Percentiles rank a stretch among this genome's conserved stretches.
These are phyloP conservation scores for Geotrichum carabidarum DNA, from an alignment of 1,139 yeast species.

Conservation along the genomic window DNA sequence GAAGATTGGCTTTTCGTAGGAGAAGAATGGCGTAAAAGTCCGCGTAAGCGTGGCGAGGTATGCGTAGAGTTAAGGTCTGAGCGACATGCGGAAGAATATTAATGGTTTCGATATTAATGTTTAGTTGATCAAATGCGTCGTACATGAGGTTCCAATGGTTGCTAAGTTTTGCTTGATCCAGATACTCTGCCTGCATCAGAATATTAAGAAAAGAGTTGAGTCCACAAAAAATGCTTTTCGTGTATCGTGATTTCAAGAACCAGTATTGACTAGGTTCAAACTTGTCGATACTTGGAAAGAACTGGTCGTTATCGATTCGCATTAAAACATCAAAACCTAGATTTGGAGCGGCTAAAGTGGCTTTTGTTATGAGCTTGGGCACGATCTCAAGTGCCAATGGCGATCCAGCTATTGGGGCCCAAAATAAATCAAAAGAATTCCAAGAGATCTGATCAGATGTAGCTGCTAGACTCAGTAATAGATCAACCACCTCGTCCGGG, in stretches of 20 bases:
- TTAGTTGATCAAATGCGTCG: slow-evolving; percentile 19
- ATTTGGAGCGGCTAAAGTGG: slow-evolving; percentile 15
- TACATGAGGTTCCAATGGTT: slow-evolving; percentile 22
- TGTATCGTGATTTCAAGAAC: slow-evolving; percentile 12
- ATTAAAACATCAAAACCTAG: slow-evolving; percentile 23
- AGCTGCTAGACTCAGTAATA: background rate
- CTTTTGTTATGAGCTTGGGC: slow-evolving; percentile 7
- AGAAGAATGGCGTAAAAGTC: slow-evolving; percentile 26
- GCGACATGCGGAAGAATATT: slow-evolving; percentile 22
- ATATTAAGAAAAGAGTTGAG: slow-evolving; percentile 19
- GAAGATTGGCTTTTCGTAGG: slow-evolving; percentile 21
- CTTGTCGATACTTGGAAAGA: background rate
- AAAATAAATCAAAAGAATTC: slow-evolving; percentile 15
- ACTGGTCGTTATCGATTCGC: slow-evolving; percentile 11
- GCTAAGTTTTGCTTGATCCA: slow-evolving; percentile 4
- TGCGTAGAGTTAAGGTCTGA: slow-evolving; percentile 20
- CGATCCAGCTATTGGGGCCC: slow-evolving; percentile 19
- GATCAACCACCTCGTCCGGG: background rate
- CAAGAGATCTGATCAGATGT: background rate
- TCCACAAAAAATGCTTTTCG: slow-evolving; percentile 13
- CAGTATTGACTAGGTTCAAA: background rate
- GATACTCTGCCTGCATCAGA: slow-evolving; percentile 10
- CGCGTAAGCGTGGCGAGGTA: slow-evolving; percentile 23
- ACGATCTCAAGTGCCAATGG: slow-evolving; percentile 6
- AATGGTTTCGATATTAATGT: slow-evolving; percentile 17